A percentile compares a stretch with the other conserved stretches of the same genome.
These are phyloP conservation scores for Scheffersomyces stipitis DNA, from an alignment of 805 yeast species.

Conservation along the genomic window DNA sequence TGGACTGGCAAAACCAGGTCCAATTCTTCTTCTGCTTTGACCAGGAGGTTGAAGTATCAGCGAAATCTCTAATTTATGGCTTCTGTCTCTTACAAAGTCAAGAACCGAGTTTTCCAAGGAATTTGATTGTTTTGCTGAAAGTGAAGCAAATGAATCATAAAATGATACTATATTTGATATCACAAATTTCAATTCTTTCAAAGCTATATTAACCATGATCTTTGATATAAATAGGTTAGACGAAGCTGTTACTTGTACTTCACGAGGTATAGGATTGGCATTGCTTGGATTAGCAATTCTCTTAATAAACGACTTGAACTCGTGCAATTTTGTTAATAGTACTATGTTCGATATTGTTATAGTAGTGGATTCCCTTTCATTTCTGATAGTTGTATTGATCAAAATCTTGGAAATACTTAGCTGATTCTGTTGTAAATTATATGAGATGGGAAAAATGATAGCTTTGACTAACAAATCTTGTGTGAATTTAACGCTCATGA, in stretches of 20 bases:
- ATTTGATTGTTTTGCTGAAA: conserved; percentile 6
- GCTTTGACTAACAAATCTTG: conserved; percentile 17
- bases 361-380: conserved; percentile 10
- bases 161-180: conserved; percentile 6
- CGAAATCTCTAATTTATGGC: too few relatives aligned
- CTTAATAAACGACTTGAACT: conserved; percentile 23
- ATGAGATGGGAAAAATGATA: conserved; percentile 46
- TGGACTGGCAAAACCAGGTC: conserved; percentile 7
- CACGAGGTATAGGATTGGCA: conserved; percentile 18
- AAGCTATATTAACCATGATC: conserved; percentile 10
- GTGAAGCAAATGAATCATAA: neutral
- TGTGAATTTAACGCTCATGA: conserved; percentile 20
- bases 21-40: conserved; percentile 8
- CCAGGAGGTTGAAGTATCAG: too few relatives aligned
- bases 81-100: neutral
- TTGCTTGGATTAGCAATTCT: conserved; percentile 8
- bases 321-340: conserved; percentile 21
- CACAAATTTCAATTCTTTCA: conserved; percentile 8
- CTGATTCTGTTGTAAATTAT: conserved; percentile 30
- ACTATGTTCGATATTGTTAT: conserved; percentile 24
- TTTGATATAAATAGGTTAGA: conserved; percentile 13
- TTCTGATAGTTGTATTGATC: conserved; percentile 12
- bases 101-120: conserved; percentile 12
- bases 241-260: conserved; percentile 14
- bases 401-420: conserved; percentile 34